Evolutionary conservation across 371 early-diverging fungal species (phyloP).

Genomic region (Entomophthora muscae): DNA sequence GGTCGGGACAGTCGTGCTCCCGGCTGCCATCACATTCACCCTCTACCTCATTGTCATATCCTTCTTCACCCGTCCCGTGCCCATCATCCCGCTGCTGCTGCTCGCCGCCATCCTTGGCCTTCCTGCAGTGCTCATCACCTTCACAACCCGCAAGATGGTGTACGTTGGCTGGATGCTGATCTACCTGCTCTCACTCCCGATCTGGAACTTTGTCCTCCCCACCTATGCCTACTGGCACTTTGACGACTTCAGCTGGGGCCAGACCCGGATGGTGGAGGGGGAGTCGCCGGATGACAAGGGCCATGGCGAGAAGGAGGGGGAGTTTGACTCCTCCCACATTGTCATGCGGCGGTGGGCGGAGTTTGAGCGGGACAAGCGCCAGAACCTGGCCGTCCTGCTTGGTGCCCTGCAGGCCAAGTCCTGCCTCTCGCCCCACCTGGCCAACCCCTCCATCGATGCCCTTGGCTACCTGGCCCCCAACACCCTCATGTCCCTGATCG

Average conservation of each 20-base stretch:
- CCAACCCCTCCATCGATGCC: background rate
- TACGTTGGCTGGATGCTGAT: constrained; percentile 94
- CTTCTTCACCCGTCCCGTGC: constrained; percentile 33
- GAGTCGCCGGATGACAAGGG: constrained; percentile 21
- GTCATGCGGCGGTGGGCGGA: constrained; percentile 54
- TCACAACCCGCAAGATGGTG: constrained; percentile 76
- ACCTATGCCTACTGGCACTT: constrained; percentile 98
- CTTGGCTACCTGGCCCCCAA: constrained; percentile 8
- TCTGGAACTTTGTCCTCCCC: constrained; percentile 98
- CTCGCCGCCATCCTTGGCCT: constrained; percentile 72
- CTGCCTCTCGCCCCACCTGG: background rate
- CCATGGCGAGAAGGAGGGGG: constrained; percentile 37
- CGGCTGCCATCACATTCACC: constrained; percentile 91
- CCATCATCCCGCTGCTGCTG: constrained; percentile 57
- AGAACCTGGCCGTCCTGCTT: constrained; percentile 14
- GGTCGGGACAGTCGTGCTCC: constrained; percentile 92
- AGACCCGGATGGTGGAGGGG: constrained; percentile 78
- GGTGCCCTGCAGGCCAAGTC: constrained; percentile 3
- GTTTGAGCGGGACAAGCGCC: constrained; percentile 24
- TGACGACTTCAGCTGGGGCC: constrained; percentile 98
- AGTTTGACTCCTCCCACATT: constrained; percentile 39
- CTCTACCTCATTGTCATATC: constrained; percentile 58
- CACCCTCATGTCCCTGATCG: background rate
- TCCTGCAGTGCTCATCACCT: constrained; percentile 82
- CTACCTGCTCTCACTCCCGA: constrained; percentile 81